Percentiles rank a stretch among this genome's conserved stretches.
phyloP scores from a whole-genome alignment of 208 protist genomes.

The Porcisia hertigi region DNA sequence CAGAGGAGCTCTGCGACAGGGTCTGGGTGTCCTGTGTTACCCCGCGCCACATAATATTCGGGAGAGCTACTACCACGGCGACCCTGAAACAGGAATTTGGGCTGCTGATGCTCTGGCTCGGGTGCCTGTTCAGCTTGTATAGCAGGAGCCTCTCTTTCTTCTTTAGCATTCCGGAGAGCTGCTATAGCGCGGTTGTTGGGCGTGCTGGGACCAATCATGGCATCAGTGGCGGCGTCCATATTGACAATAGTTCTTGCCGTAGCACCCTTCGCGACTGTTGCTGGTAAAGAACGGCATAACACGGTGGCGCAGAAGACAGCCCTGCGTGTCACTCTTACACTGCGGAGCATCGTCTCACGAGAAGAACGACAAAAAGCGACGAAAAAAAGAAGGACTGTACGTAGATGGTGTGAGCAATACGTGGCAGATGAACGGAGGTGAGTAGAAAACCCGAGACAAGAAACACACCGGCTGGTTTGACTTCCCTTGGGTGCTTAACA shows the following conservation, averaged over 20 bases:
- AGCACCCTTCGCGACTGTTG: not conserved
- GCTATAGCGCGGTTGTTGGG: not conserved
- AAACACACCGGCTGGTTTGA: too few relatives aligned
- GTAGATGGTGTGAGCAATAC: too few relatives aligned
- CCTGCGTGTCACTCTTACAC: slow-evolving; percentile 8
- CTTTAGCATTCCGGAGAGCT: slow-evolving; percentile 9
- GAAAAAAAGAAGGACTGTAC: not conserved
- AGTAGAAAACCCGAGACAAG: too few relatives aligned
- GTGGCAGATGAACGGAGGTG: too few relatives aligned
- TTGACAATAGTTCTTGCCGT: not conserved
- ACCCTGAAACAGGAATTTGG: slow-evolving; percentile 48
- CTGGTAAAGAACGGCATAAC: not conserved
- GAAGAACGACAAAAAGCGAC: slow-evolving; percentile 11
- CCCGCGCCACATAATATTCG: slow-evolving; percentile 59
- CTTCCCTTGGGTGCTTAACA: too few relatives aligned
- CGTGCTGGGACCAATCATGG: not conserved
- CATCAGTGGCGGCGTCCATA: not conserved
- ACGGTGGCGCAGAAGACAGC: slow-evolving; percentile 6
- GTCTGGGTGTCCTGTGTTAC: slow-evolving; percentile 64
- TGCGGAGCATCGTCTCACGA: slow-evolving; percentile 10
- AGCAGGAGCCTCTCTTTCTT: not conserved
- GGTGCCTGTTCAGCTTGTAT: not conserved
- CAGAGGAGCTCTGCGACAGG: slow-evolving; percentile 45
- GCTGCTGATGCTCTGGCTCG: not conserved
- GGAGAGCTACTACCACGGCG: slow-evolving; percentile 42